Base-by-base conservation (phyloP, 2,329 filamentous ascomycete species). In the Cercospora zeina region DNA sequence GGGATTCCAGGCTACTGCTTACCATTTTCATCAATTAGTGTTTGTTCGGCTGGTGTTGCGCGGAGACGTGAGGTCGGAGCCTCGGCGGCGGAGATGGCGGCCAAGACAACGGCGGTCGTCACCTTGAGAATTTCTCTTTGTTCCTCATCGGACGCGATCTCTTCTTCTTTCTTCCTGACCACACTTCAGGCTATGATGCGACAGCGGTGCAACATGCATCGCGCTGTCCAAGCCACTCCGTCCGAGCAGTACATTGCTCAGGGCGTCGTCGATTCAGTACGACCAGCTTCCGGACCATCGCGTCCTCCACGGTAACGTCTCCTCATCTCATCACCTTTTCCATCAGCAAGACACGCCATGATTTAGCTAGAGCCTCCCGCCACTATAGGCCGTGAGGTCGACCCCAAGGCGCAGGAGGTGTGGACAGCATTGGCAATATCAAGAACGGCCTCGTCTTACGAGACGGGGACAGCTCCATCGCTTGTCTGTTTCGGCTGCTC, bases 381-480 rank as follows among this genome's bases (percentile, higher is more conserved):
- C 68, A 59, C 56, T 53, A 57, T 51, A 58, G 42, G 19, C 45
- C 30, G 55, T 49, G 55, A 58, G 24, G 54, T 37, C 66, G 63
- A 59, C 55, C 58, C 49, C 60, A 63, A 65, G 64, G 65, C 61
- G 66, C 54, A 55, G 58, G 37, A 62, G 65, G 70, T 72, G 71
- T 73, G 70, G 71, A 73, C 70, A 72, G 67, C 70, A 64, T 70
- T 68, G 69, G 69, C 50, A 72, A 65, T 69, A 50, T 57, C 61
- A 71, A 63, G 45, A 61, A 61, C 59, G 65, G 60, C 58, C 19
- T 62, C 50, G 59, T 67, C 50, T 58, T 58, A 59, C 47, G 58
- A 56, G 62, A 63, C 56, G 50, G 53, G 53, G 47, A 62, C 65
- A 63, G 60, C 63, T 64, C 54, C 62, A 49, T 62, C 58, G 59